Base-by-base conservation (phyloP, 495 filamentous ascomycete species). In the Aeminium ludgeri region DNA sequence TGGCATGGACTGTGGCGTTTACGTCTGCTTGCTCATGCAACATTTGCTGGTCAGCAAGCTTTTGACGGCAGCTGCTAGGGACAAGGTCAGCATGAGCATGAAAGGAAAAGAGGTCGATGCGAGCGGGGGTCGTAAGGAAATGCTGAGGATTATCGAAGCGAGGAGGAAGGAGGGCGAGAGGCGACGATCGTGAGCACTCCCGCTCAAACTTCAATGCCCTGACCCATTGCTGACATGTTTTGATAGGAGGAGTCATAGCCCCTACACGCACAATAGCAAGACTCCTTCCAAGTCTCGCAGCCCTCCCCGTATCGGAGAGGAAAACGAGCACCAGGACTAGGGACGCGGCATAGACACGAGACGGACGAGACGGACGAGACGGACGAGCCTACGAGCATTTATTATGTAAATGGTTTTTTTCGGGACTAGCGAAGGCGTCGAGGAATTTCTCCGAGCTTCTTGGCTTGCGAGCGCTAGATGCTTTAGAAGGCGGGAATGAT, bases 1-100 rank as follows among this genome's bases (percentile, higher is more conserved):
- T 51, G 73, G 78, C 39, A 82, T 69, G 46, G 91, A 96, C 61
- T 99, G 91, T 55, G 91, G 91, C 11, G 85, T 99, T 0, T 95
- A 84, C 57, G 91, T 99, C 1, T 96, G 91, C 57, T 70, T 94
- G 49, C 69, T 80, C 41, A 99, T 96, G 86, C 70, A 81, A 30
- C 74, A 93, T 58, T 60, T 99, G 12, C 71, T 97, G 15, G 59
- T 94, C 28, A 83, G 81, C 59, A 67, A 80, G 34, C 61, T 99
- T n/a, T 61, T 99, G 32, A 68, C 64, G 33, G 82, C 80, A 3
- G 76, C 81, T 50, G 70, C 75, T 1, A 70, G 69, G 38, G 71
- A 84, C 55, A 89, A 89, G 58, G 73, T 95, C n/a, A 84, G 74
- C 48, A 95, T 96, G 86, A 85, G 76, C 46, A 78, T 99, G 67